Conservation (phyloP, 148 eudicot genomes). For the Polygonum aviculare region DNA sequence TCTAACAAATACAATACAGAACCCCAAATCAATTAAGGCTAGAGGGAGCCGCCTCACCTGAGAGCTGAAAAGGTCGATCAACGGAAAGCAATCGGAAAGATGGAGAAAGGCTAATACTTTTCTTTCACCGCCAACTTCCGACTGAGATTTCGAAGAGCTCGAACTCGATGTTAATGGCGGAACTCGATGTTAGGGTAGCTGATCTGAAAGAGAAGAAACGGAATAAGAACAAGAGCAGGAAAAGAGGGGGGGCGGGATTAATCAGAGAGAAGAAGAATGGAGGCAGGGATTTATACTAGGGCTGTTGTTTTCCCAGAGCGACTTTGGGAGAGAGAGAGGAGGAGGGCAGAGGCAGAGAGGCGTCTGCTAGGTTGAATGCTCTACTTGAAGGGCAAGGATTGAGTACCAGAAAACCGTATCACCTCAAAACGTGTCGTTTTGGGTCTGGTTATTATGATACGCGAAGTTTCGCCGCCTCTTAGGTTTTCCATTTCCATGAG, state of each 20-base stretch:
- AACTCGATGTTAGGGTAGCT: not conserved
- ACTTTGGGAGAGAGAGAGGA: not conserved
- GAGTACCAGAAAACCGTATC: constrained; percentile 4
- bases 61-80: not conserved
- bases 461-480: not conserved
- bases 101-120: not conserved
- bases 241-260: not conserved
- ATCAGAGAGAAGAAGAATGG: not conserved
- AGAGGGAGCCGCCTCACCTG: not conserved
- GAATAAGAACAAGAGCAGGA: not conserved
- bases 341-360: not conserved
- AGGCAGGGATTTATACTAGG: not conserved
- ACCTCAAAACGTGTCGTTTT: constrained; percentile 1
- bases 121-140: not conserved
- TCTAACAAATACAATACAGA: not conserved
- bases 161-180: not conserved
- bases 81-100: not conserved
- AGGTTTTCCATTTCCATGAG: not conserved
- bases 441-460: not conserved
- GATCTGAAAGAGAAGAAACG: constrained; percentile 2
- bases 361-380: constrained; percentile 9
- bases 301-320: not conserved
- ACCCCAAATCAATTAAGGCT: not conserved
- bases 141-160: not conserved
- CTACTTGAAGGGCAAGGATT: not conserved